phyloP scores from a whole-genome alignment of 2,329 filamentous ascomycete species.

The Fusarium continuum region DNA sequence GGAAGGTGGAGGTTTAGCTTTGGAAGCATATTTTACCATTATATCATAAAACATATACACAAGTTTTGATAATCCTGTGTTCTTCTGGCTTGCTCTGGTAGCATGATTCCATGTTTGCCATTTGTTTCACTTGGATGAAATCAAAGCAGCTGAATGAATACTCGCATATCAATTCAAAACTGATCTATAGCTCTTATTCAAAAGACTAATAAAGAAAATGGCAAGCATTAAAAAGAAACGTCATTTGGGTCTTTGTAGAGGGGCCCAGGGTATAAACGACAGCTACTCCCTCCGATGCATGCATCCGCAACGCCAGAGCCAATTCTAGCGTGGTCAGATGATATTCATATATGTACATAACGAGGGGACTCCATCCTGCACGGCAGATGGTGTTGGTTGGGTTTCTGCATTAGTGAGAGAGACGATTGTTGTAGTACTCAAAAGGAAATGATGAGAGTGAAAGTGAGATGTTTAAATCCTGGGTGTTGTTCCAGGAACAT shows the following conservation, averaged over 20 bases:
- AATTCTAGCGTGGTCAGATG: constrained; percentile 17
- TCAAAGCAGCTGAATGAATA: constrained; percentile 15
- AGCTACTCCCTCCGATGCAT: constrained; percentile 24
- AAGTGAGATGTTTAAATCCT: constrained; percentile 38
- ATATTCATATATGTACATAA: constrained; percentile 16
- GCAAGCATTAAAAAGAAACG: constrained; percentile 5
- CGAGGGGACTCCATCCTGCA: constrained; percentile 23
- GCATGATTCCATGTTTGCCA: background rate
- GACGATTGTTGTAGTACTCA: background rate
- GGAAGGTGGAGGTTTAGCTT: background rate
- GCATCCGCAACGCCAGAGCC: constrained; percentile 26
- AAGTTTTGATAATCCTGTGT: background rate
- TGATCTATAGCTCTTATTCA: constrained; percentile 20
- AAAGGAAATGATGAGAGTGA: background rate
- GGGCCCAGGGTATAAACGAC: constrained; percentile 40
- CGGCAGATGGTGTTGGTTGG: constrained; percentile 21
- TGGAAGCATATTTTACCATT: background rate
- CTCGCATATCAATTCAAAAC: constrained; percentile 36
- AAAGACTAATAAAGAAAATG: constrained; percentile 7
- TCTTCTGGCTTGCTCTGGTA: background rate
- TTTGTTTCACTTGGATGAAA: background rate
- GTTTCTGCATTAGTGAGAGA: constrained; percentile 11
- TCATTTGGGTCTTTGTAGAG: constrained; percentile 3
- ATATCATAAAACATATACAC: constrained; percentile 3
- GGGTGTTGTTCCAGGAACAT: constrained; percentile 52